Evolutionary conservation across 768 basidiomycete species (phyloP).

Genomic region (Phaffia australis): DNA sequence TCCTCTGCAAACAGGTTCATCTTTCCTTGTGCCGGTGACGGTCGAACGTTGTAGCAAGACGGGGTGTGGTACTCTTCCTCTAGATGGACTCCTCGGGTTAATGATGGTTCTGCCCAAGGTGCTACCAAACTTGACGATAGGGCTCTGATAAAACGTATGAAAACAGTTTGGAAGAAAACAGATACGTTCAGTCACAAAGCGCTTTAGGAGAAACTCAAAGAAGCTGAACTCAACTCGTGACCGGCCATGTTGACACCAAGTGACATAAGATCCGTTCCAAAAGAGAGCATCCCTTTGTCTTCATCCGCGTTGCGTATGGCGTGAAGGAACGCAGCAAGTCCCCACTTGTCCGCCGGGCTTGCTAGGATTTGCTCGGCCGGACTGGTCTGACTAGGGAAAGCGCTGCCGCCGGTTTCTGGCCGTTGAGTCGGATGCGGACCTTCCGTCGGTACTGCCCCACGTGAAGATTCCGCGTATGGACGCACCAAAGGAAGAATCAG

Average conservation of each 20-base stretch:
- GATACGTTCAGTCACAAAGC: neutral
- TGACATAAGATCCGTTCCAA: conserved; percentile 83
- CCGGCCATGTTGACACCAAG: conserved; percentile 83
- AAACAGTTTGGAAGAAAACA: neutral
- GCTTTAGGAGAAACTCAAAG: neutral
- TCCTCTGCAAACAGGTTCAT: conserved; percentile 67
- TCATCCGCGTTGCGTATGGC: conserved; percentile 51
- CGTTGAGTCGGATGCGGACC: conserved; percentile 4
- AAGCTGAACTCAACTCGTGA: conserved; percentile 54
- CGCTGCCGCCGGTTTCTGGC: neutral
- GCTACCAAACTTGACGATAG: conserved; percentile 89
- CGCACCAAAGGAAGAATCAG: neutral
- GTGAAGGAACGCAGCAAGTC: conserved; percentile 63
- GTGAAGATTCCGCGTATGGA: neutral
- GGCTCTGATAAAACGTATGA: conserved; percentile 45
- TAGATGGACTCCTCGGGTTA: conserved; percentile 60
- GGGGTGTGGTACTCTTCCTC: conserved; percentile 90
- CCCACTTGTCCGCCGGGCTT: conserved; percentile 91
- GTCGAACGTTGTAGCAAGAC: conserved; percentile 81
- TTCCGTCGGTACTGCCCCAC: conserved; percentile 5
- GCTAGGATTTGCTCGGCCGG: conserved; percentile 88
- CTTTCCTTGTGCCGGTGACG: conserved; percentile 55
- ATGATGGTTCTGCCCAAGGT: conserved; percentile 80
- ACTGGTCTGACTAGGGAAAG: conserved; percentile 48
- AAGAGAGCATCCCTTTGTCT: conserved; percentile 66